Conservation (phyloP, 495 filamentous ascomycete species). For the Hapsidospora chrysogenum region DNA sequence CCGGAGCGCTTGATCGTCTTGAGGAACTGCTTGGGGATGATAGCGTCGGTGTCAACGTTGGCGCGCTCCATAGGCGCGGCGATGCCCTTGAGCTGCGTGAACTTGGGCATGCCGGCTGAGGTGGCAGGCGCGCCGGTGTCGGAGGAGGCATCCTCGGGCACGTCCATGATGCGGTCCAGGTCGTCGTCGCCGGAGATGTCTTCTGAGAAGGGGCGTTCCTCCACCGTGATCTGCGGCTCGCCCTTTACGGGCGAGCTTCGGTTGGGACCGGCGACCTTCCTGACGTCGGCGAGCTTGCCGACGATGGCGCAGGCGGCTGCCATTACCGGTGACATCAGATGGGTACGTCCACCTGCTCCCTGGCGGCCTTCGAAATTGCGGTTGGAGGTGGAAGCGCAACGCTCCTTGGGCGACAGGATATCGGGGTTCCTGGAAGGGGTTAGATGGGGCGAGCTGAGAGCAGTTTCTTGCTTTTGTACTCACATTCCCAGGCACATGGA, state of each 20-base stretch:
- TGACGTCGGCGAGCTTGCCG: slow-evolving; percentile 82
- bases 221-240: slow-evolving; percentile 6
- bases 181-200: slow-evolving; percentile 48
- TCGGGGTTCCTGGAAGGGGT: too few species aligned
- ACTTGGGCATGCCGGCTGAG: slow-evolving; percentile 61
- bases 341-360: slow-evolving; percentile 82
- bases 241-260: slow-evolving; percentile 32
- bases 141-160: slow-evolving; percentile 50
- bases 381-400: slow-evolving; percentile 90
- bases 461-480: too few species aligned
- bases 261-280: slow-evolving; percentile 50
- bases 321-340: slow-evolving; percentile 95
- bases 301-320: slow-evolving; percentile 80
- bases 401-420: slow-evolving; percentile 83
- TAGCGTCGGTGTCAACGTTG: slow-evolving; percentile 95
- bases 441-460: too few species aligned
- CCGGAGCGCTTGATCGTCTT: slow-evolving; percentile 99
- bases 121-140: slow-evolving; percentile 39
- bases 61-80: slow-evolving; percentile 74
- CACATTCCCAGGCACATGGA: slow-evolving; percentile 99
- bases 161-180: slow-evolving; percentile 60
- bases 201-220: slow-evolving; percentile 55
- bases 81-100: slow-evolving; percentile 66
- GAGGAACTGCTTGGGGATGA: slow-evolving; percentile 97
- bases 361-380: slow-evolving; percentile 97